These are phyloP conservation scores for Trypanosoma cruzi DNA, from an alignment of 208 protist species.

Conservation along the genomic window DNA sequence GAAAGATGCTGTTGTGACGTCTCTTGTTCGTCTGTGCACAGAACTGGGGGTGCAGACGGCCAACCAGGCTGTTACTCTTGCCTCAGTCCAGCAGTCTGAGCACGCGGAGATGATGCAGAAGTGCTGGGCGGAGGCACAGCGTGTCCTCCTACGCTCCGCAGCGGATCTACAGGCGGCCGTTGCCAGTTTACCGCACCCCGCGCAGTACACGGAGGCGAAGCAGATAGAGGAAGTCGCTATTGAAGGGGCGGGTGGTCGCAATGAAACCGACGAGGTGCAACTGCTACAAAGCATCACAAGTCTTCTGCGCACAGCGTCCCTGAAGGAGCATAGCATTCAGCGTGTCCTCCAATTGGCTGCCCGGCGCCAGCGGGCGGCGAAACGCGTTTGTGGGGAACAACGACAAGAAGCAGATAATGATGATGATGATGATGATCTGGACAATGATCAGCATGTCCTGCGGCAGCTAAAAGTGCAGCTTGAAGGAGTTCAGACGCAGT, in stretches of 20 bases:
- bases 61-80: conserved; percentile 29
- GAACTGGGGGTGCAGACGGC: conserved; percentile 39
- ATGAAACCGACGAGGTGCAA: conserved; percentile 14
- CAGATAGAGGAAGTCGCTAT: neutral
- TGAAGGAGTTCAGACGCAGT: conserved; percentile 37
- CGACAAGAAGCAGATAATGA: conserved; percentile 3
- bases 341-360: conserved; percentile 50
- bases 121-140: conserved; percentile 28
- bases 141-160: conserved; percentile 21
- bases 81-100: conserved; percentile 13
- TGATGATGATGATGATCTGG: conserved; percentile 29
- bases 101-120: conserved; percentile 8
- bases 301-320: conserved; percentile 55
- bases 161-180: conserved; percentile 26
- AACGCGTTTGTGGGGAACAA: neutral
- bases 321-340: conserved; percentile 58
- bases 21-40: conserved; percentile 42
- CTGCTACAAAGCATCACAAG: conserved; percentile 44
- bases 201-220: neutral
- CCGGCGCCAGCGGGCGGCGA: conserved; percentile 25
- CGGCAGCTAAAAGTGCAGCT: conserved; percentile 44
- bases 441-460: conserved; percentile 20
- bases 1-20: conserved; percentile 30
- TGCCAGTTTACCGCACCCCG: neutral
- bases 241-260: neutral